Evolutionary conservation across 2,329 filamentous ascomycete species (phyloP), one percentile per base, ranked within the genome.

Genomic region (Aspergillus tanneri): DNA sequence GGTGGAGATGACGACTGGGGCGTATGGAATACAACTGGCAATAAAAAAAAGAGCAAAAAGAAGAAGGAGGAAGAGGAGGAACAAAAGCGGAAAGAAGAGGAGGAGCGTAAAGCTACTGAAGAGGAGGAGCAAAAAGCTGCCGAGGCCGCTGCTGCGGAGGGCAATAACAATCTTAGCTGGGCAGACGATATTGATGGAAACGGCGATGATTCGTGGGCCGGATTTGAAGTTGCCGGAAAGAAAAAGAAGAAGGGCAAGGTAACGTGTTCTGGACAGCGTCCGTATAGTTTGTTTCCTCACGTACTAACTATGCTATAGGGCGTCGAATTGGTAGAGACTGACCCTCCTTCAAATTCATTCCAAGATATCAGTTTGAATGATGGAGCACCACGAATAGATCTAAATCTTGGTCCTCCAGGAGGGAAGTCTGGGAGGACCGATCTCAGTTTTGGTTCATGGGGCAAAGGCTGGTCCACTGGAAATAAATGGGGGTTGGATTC

Each of bases 351-450:
- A 35, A 78, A 80, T 47, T 70, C 77, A n/a, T 88, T 88, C 56
- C 77, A 87, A 36, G 84, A 88, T 22, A 82, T 90, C 55, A 86
- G 82, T 59, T 68, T 89, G 21, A 79, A 84, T 55, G 83, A 85
- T 47, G 62, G 70, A 21, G 75, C 72, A n/a, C 80, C 82, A 1
- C 79, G 81, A 46, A 62, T 83, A 5, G 80, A 84, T 52, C 62
- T 83, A 11, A 78, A 74, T 50, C 77, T 83, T 57, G 78, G 77
- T 56, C 72, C 74, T 41, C 64, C 72, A n/a, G 68, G 63, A 21
- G 62, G 65, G 19, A 69, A 70, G 25, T 62, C 64, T n/a, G 69
- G 72, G 19, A 65, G 67, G 3, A 65, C 59, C 38, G 67, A 62
- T 11, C 66, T 64, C 58, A 67, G 68, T 3, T 77, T 86, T 57